These are phyloP conservation scores for Salix viminalis DNA, from an alignment of 345 rosid genomes.

Conservation along the genomic window DNA sequence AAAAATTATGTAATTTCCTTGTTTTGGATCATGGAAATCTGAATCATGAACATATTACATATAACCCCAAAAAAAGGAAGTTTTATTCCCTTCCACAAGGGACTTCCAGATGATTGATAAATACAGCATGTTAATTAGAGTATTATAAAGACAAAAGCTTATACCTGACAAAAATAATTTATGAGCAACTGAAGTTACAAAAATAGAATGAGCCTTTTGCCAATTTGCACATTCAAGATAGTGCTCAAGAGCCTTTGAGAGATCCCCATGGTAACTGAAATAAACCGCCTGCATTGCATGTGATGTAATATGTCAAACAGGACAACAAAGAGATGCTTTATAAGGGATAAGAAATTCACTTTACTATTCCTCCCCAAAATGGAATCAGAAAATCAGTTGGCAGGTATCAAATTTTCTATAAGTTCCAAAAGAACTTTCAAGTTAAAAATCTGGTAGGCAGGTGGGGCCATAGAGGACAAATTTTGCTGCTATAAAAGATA, in stretches of 20 bases:
- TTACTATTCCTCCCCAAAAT: not conserved
- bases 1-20: too few species aligned
- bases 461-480: not conserved
- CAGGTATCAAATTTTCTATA: not conserved
- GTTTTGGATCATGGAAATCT: not conserved
- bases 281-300: conserved; percentile 67
- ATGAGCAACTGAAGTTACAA: conserved; percentile 71
- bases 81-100: not conserved
- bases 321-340: not conserved
- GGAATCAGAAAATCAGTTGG: not conserved
- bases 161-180: conserved; percentile 71
- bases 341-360: not conserved
- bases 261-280: conserved; percentile 60
- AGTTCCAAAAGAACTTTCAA: not conserved
- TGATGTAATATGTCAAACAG: conserved; percentile 9
- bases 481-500: not conserved
- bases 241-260: conserved; percentile 77
- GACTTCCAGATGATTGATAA: not conserved
- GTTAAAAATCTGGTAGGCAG: not conserved
- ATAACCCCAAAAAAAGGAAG: not conserved
- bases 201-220: conserved; percentile 88
- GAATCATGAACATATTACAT: not conserved
- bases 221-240: conserved; percentile 76
- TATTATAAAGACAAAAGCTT: conserved; percentile 6
- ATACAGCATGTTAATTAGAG: conserved; percentile 2